A percentile compares a stretch with the other conserved stretches of the same genome.
Evolutionary conservation across 129 eudicot species (phyloP).

Genomic region (carrot (Daucus carota)): DNA sequence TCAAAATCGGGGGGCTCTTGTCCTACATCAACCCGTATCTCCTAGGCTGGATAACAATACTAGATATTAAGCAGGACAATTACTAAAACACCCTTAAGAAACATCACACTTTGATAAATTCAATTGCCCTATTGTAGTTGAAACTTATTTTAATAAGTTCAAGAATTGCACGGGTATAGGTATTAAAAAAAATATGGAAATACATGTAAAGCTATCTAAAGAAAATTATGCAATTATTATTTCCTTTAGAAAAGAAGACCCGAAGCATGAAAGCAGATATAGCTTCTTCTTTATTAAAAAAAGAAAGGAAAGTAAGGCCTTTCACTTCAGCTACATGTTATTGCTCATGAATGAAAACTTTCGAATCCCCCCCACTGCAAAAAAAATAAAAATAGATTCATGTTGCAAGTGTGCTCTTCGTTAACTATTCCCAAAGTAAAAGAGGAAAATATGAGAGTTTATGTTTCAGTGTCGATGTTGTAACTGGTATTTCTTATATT

Average conservation of each 20-base stretch:
- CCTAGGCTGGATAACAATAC: not conserved
- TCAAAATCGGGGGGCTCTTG: no score
- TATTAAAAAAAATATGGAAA: no score
- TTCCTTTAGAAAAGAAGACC: not conserved
- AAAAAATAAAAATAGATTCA: not conserved
- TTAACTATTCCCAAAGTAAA: not conserved
- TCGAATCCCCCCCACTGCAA: no score
- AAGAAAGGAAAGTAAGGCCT: not conserved
- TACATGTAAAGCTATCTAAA: not conserved
- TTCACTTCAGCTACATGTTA: not conserved
- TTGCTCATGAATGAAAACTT: not conserved
- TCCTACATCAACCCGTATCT: no score
- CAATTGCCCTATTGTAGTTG: not conserved
- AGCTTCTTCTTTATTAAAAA: not conserved
- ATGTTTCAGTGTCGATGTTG: not conserved
- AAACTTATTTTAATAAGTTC: not conserved
- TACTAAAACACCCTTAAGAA: no score
- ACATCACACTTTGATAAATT: no score
- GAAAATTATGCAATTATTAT: not conserved
- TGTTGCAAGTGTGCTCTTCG: not conserved
- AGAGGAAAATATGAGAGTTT: not conserved
- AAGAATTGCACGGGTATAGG: no score
- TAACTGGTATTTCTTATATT: not conserved
- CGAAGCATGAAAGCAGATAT: not conserved
- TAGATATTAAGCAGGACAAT: no score